Base-by-base conservation (phyloP, 129 eudicot species). In the Arctium minus region DNA sequence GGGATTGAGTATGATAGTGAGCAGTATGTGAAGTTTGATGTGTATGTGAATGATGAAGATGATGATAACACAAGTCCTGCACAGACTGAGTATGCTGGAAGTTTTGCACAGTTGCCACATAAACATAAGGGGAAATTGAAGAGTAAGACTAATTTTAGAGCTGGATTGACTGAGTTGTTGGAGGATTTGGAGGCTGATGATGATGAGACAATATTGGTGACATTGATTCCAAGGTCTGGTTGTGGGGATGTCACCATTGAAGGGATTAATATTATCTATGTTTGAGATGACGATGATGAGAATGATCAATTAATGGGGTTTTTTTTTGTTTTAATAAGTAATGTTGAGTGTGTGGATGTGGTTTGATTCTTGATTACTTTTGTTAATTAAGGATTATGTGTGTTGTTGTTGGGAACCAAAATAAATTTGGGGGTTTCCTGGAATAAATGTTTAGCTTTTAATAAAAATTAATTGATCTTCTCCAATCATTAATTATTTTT, bases 11-110 rank as follows among this genome's bases (percentile, higher is more conserved):
- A 80, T 2, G 81, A 78, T 1, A 71, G 79, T 5, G 85, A 83
- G 32, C 81, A 31, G 3, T 90, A 68, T 31, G 91, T 82, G 31
- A 90, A 88, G 56, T 90, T 90, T 40, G 93, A 90, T 70, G 93
- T 90, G 46, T 86, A 77, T 30, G 84, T 90, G 3, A 90, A 90
- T 29, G 89, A 85, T 12, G 93, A 90, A 17, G 87, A 85, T 18
- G 91, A 88, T 37, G 85, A 15, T 27, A 6, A 4, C 3, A 33
- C 37, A 4, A 83, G 56, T n/a, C 48, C 69, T 0, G 72, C 85
- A 4, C 81, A 85, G 48, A 86, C 83, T 2, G 93, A 90, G 88
- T 90, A 76, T 81, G 36, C 36, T 2, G 36, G 36, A 33, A 33
- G 36, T 33, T 33, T 33, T 33, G 36, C 36, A 2, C 36, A 84